These are phyloP conservation scores for Ziziphus jujuba DNA, from an alignment of 306 rosid species.

Conservation along the genomic window DNA sequence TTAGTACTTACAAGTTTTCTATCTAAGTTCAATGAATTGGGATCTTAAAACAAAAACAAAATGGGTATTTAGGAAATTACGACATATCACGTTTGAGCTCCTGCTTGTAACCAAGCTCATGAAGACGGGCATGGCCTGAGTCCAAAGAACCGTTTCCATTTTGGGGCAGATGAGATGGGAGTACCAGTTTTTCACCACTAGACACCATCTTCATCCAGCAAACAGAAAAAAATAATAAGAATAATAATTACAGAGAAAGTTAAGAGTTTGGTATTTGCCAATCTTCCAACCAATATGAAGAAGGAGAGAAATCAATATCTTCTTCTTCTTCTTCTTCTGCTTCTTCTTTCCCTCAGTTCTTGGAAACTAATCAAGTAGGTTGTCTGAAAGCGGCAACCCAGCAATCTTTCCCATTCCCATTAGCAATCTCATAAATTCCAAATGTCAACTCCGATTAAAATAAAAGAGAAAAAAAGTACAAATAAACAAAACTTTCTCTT, in stretches of 20 bases:
- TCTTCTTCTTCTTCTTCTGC: conserved; percentile 12
- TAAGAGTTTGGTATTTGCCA: conserved; percentile 1
- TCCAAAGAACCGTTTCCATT: conserved; percentile 45
- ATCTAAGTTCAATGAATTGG: not conserved
- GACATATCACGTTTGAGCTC: conserved; percentile 98
- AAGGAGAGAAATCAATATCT: no score
- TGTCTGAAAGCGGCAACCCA: no score
- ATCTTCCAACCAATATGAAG: not conserved
- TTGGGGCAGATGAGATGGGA: conserved; percentile 23
- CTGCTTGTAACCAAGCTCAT: conserved; percentile 93
- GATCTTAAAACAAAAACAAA: not conserved
- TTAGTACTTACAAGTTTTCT: conserved; percentile 2
- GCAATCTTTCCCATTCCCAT: no score
- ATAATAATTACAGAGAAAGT: not conserved
- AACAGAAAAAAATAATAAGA: not conserved
- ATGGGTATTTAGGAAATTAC: conserved; percentile 36
- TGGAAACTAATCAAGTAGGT: not conserved
- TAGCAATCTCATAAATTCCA: no score
- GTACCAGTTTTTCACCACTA: conserved; percentile 24
- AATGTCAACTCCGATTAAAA: no score
- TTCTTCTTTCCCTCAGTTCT: not conserved
- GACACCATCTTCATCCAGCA: conserved; percentile 25
- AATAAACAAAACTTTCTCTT: no score
- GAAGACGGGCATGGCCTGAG: conserved; percentile 86
- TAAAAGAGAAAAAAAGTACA: no score